A percentile compares a stretch with the other conserved stretches of the same genome.
Evolutionary conservation across 1,284 basidiomycete genomes (phyloP).

Genomic region (Butyriboletus appendiculatus): DNA sequence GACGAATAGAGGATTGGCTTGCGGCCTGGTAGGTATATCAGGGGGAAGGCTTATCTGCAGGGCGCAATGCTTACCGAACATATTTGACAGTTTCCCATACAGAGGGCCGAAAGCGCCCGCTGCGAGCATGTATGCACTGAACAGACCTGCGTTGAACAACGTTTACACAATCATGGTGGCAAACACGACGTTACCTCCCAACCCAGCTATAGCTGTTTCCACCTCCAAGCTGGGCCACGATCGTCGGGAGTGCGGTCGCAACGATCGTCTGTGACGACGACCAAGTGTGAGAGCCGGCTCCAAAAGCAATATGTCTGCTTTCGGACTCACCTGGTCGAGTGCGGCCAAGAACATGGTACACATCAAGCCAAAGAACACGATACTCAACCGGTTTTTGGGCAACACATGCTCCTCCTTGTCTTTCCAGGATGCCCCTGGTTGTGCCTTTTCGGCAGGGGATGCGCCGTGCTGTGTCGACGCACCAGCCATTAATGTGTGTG

Average conservation of each 20-base stretch:
- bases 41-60: background rate
- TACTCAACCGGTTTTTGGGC: constrained; percentile 53
- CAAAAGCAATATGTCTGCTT: background rate
- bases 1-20: constrained; percentile 74
- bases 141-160: background rate
- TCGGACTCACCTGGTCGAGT: constrained; percentile 51
- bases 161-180: background rate
- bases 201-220: constrained; percentile 76
- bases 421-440: constrained; percentile 55
- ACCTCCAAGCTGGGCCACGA: constrained; percentile 67
- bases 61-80: constrained; percentile 40
- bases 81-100: constrained; percentile 76
- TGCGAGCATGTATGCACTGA: constrained; percentile 72
- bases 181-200: constrained; percentile 62
- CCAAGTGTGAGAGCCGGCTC: background rate
- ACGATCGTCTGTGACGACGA: constrained; percentile 61
- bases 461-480: constrained; percentile 14
- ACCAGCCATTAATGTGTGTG: constrained; percentile 6
- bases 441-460: constrained; percentile 24
- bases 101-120: constrained; percentile 68
- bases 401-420: constrained; percentile 53
- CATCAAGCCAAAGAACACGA: constrained; percentile 60
- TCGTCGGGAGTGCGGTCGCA: constrained; percentile 80
- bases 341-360: constrained; percentile 57
- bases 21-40: constrained; percentile 45